Percentiles rank a stretch among this genome's conserved stretches.
phyloP scores from a whole-genome alignment of 441 rosid species.

The Adansonia gregorii region DNA sequence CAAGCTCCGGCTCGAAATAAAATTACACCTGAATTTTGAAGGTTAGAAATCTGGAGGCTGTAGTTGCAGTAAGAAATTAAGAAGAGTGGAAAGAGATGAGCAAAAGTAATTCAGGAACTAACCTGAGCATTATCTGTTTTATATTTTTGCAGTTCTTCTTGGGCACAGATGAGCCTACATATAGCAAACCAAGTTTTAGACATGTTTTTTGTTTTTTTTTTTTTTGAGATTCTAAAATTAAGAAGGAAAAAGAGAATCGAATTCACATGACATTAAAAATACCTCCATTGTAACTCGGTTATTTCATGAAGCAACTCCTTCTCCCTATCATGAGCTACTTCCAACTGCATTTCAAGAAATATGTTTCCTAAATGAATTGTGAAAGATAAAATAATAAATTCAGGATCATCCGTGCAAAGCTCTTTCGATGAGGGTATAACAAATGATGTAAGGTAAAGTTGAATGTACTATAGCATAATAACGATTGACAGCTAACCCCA shows the following conservation, averaged over 20 bases:
- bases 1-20: background rate
- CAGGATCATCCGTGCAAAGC: background rate
- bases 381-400: background rate
- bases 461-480: background rate
- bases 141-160: slow-evolving; percentile 84
- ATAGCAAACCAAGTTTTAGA: slow-evolving; percentile 20
- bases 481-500: background rate
- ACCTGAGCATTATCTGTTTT: slow-evolving; percentile 83
- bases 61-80: background rate
- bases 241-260: background rate
- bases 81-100: slow-evolving; percentile 4
- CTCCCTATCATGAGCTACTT: slow-evolving; percentile 88
- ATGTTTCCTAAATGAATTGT: background rate
- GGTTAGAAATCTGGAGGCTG: slow-evolving; percentile 11
- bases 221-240: background rate
- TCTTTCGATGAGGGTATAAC: background rate
- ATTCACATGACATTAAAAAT: slow-evolving; percentile 22
- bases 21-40: slow-evolving; percentile 17
- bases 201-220: slow-evolving; percentile 9
- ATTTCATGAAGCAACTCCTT: slow-evolving; percentile 82
- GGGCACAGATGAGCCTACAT: slow-evolving; percentile 75
- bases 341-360: slow-evolving; percentile 58
- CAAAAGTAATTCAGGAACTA: slow-evolving; percentile 20
- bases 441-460: slow-evolving; percentile 14
- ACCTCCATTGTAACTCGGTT: slow-evolving; percentile 92